A percentile compares a stretch with the other conserved stretches of the same genome.
These are phyloP conservation scores for Sphagnum magellanicum DNA, from an alignment of 228 moss, liverwort and hornwort species.

Conservation along the genomic window DNA sequence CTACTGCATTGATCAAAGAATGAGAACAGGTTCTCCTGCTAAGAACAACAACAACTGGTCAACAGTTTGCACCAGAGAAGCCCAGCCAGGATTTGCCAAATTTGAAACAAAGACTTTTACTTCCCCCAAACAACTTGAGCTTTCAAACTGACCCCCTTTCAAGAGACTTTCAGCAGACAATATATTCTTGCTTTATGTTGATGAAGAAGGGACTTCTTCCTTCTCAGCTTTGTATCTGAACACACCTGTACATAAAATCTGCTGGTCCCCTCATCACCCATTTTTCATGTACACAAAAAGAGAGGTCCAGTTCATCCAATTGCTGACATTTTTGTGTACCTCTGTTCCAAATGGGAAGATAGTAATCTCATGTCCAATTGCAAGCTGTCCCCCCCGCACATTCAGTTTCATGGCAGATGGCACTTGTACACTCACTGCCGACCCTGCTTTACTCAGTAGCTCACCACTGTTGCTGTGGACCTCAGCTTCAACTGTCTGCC, in stretches of 20 bases:
- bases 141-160: neutral
- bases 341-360: conserved; percentile 78
- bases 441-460: conserved; percentile 67
- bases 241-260: too few relatives aligned
- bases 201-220: too few relatives aligned
- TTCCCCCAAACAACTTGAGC: neutral
- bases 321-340: conserved; percentile 20
- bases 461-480: conserved; percentile 59
- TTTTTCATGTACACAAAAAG: too few relatives aligned
- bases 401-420: conserved; percentile 60
- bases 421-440: conserved; percentile 63
- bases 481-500: conserved; percentile 64
- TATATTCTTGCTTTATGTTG: too few relatives aligned
- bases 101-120: too few relatives aligned
- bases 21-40: conserved; percentile 74
- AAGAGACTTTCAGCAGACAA: too few relatives aligned
- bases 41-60: neutral
- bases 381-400: conserved; percentile 88
- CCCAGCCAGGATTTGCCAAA: neutral
- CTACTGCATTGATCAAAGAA: conserved; percentile 75
- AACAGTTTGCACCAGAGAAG: neutral
- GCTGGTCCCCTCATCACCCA: too few relatives aligned
- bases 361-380: conserved; percentile 74
- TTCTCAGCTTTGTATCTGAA: too few relatives aligned
- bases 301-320: too few relatives aligned